Base-by-base conservation (phyloP, 2,329 filamentous ascomycete species). In the Talaromyces marneffei region DNA sequence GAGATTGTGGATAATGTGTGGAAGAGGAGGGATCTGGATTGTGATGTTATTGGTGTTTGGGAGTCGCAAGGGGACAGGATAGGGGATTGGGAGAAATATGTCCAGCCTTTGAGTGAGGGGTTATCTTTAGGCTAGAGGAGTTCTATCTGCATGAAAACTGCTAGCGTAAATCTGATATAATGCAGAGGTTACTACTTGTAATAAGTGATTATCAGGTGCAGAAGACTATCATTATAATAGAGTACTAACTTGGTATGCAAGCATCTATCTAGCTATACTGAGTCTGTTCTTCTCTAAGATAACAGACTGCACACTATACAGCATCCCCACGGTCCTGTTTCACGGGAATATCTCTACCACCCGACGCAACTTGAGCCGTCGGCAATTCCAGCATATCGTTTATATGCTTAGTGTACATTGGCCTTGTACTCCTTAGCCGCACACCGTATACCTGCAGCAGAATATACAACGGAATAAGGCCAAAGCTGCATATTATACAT, bases 1-100 rank as follows among this genome's bases (percentile, higher is more conserved):
- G 60, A n/a, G 29, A 64, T 64, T 40, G 62, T 64, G n/a, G 62
- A 62, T 16, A 62, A 57, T 20, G 62, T 64, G 18, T 64, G 62
- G 62, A 64, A 64, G 60, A 60, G 60, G 18, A 62, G 62, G 25
- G 62, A 64, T 44, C 31, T 64, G 14, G 57, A 60, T 52, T 25
- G 10, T 40, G 42, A 61, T 48, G 35, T 20, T 18, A 44, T 57
- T 33, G 18, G 23, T 18, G 54, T 57, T 33, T 12, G 23, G 2
- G 57, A 23, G 1, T 25, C 7, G 12, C 37, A 42, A 1, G 31
- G 25, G 33, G 39, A 29, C 2, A 35, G 23, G n/a, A 40, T 55
- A 31, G 50, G 50, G n/a, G 62, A 64, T 31, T 64, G 62, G 62
- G 62, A 62, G 42, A 59, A 61, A 25, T 64, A 62, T 46, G 62